Evolutionary conservation across 345 rosid species (phyloP).

Genomic region (Euclidium syriacum): DNA sequence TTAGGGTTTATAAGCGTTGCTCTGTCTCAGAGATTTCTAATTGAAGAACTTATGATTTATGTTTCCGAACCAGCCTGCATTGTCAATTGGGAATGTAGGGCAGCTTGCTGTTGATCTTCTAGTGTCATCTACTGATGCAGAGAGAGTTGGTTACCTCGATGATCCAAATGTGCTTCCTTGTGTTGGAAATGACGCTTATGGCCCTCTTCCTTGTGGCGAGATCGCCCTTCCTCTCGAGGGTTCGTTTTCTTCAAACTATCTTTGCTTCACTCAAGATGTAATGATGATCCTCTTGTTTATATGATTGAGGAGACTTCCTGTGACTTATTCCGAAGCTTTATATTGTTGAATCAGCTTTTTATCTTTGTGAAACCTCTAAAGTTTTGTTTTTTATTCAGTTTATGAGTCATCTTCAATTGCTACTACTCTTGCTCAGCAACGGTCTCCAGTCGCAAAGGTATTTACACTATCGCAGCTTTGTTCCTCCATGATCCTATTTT

Average conservation of each 20-base stretch:
- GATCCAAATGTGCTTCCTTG: constrained; percentile 77
- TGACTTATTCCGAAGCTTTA: not conserved
- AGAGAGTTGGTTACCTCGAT: constrained; percentile 71
- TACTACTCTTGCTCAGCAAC: constrained; percentile 59
- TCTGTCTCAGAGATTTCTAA: not conserved
- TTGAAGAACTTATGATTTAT: not conserved
- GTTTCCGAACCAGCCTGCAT: constrained; percentile 54
- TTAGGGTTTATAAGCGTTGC: not conserved
- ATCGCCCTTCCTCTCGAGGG: constrained; percentile 89
- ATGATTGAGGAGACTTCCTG: not conserved
- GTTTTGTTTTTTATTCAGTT: constrained; percentile 30
- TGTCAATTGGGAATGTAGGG: constrained; percentile 90
- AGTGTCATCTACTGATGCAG: constrained; percentile 65
- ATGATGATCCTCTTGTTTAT: not conserved
- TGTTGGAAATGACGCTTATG: constrained; percentile 82
- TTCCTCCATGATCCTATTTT: not conserved
- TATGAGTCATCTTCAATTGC: constrained; percentile 50
- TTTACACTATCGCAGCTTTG: not conserved
- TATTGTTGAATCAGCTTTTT: not conserved
- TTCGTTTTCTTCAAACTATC: constrained; percentile 13
- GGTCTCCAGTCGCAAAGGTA: constrained; percentile 82
- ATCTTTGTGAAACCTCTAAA: not conserved
- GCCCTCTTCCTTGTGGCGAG: constrained; percentile 62
- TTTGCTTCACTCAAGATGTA: not conserved
- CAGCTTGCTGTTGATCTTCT: constrained; percentile 84